These are phyloP conservation scores for Flaveria bidentis DNA, from an alignment of 129 eudicot genomes.

Conservation along the genomic window DNA sequence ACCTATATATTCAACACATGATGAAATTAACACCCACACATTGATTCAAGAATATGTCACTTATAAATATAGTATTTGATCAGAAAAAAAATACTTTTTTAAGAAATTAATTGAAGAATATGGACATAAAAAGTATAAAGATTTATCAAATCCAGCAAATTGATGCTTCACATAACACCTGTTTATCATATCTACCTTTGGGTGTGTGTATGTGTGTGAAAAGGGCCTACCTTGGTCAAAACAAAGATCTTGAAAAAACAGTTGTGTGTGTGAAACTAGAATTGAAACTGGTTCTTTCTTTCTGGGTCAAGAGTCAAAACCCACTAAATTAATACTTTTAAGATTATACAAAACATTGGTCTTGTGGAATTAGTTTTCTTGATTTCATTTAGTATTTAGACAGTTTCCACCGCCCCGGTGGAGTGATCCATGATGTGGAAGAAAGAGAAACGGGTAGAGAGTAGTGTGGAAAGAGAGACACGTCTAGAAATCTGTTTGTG, in stretches of 20 bases:
- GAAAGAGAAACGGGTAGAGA: neutral
- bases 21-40: conserved; percentile 22
- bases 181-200: conserved; percentile 31
- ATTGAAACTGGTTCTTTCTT: conserved; percentile 20
- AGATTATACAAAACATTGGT: neutral
- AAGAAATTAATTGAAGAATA: conserved; percentile 23
- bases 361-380: neutral
- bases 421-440: neutral
- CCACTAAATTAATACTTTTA: conserved; percentile 20
- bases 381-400: conserved; percentile 13
- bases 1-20: conserved; percentile 30
- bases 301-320: conserved; percentile 39
- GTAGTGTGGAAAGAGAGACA: too few relatives aligned
- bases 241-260: conserved; percentile 24
- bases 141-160: conserved; percentile 28
- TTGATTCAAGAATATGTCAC: conserved; percentile 18
- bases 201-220: conserved; percentile 23
- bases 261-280: conserved; percentile 38
- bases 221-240: conserved; percentile 29
- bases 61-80: neutral
- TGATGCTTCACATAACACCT: conserved; percentile 34
- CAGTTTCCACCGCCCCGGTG: too few relatives aligned
- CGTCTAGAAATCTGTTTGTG: too few relatives aligned
- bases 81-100: conserved; percentile 16
- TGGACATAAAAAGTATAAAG: conserved; percentile 24